Percentiles rank a stretch among this genome's conserved stretches.
Evolutionary conservation across 2,329 filamentous ascomycete genomes (phyloP).

Genomic region (Pseudogymnoascus verrucosus): DNA sequence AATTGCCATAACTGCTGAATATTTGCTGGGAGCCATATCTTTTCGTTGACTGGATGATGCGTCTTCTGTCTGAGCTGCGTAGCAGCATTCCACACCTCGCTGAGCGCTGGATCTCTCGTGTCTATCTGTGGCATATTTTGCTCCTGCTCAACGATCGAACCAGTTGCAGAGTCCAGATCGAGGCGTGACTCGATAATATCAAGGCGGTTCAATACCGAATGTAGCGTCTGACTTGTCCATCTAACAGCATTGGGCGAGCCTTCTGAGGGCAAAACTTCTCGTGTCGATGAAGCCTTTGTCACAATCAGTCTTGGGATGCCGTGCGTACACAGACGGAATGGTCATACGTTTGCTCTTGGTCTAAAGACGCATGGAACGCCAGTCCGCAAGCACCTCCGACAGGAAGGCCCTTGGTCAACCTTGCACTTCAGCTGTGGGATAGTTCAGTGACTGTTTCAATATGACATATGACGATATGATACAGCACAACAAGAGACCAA

Average conservation of each 20-base stretch:
- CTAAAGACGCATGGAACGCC: constrained; percentile 35
- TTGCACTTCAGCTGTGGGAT: constrained; percentile 30
- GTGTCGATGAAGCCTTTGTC: constrained; percentile 13
- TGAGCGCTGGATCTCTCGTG: constrained; percentile 19
- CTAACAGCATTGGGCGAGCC: constrained; percentile 9
- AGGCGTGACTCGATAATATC: constrained; percentile 18
- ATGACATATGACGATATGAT: not conserved
- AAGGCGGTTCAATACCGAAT: constrained; percentile 17
- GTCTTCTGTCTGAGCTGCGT: constrained; percentile 24
- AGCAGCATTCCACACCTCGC: constrained; percentile 26
- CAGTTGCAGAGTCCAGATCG: constrained; percentile 13
- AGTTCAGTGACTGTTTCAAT: not conserved
- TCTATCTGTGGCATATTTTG: constrained; percentile 13
- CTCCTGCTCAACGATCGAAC: constrained; percentile 14
- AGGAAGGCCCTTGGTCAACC: constrained; percentile 28
- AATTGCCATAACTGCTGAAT: constrained; percentile 31
- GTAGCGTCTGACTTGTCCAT: constrained; percentile 15
- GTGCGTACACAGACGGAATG: constrained; percentile 10
- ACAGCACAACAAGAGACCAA: constrained; percentile 8
- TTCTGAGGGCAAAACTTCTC: constrained; percentile 15
- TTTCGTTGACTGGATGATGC: constrained; percentile 19
- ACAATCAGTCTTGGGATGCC: constrained; percentile 14
- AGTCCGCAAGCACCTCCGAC: constrained; percentile 29
- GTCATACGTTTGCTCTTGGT: constrained; percentile 33
- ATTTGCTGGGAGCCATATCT: constrained; percentile 28